A percentile compares a stretch with the other conserved stretches of the same genome.
These are phyloP conservation scores for Aspergillus caelatus DNA, from an alignment of 2,329 filamentous ascomycete species.

Conservation along the genomic window DNA sequence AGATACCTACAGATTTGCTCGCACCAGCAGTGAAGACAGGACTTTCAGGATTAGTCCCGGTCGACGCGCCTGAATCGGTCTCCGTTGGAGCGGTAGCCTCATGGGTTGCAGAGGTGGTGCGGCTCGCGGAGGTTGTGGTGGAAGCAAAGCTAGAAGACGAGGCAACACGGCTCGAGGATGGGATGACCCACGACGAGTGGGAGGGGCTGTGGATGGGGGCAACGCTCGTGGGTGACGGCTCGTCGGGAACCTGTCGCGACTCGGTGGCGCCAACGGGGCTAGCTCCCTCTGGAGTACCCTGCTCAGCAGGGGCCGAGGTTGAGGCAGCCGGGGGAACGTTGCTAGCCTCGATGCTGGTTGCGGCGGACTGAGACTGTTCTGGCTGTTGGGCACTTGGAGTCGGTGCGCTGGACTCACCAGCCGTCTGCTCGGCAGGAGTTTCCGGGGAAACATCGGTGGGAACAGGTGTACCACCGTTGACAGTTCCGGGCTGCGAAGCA, in stretches of 20 bases:
- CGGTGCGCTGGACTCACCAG: not conserved
- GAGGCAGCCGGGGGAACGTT: not conserved
- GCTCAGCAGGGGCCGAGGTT: not conserved
- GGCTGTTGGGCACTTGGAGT: not conserved
- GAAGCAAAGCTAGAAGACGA: slow-evolving; percentile 1
- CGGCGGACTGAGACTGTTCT: not conserved
- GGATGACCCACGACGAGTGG: not conserved
- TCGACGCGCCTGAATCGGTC: not conserved
- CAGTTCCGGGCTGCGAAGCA: not conserved
- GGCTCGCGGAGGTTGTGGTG: not conserved
- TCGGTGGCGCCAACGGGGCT: not conserved
- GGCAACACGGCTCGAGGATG: not conserved
- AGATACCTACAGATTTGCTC: slow-evolving; percentile 17
- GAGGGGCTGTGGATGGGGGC: not conserved
- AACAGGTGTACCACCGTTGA: not conserved
- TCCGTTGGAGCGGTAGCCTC: not conserved
- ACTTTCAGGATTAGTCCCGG: slow-evolving; percentile 17
- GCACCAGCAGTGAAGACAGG: slow-evolving; percentile 30
- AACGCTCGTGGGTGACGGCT: not conserved
- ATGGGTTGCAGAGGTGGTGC: not conserved
- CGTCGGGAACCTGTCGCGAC: not conserved
- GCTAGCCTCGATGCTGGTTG: not conserved
- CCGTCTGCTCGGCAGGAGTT: not conserved
- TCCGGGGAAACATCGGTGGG: not conserved
- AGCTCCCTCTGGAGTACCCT: not conserved